Evolutionary conservation across 805 yeast genomes (phyloP), one percentile per base, ranked within the genome.

Genomic region (Starmera caribaea): DNA sequence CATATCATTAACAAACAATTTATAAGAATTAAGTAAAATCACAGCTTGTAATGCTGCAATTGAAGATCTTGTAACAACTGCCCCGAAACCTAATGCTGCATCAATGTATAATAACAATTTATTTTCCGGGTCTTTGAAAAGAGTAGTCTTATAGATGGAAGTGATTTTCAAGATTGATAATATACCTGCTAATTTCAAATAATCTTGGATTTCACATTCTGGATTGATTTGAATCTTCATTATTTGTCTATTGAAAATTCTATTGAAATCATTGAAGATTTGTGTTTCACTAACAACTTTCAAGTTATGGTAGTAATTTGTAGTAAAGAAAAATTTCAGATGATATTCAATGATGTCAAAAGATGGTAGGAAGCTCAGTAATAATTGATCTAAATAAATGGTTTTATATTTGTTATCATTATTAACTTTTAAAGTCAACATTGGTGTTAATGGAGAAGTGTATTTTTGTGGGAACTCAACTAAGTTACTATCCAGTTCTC

Each of bases 21-120:
- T 41, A 41, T 46, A 46, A 1, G 50, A 44, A 4, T 45, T 46
- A 17, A 48, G 32, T 11, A 48, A 28, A 16, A 48, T 36, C 14
- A 47, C 32, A 2, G 48, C 47, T 41, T 48, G 52, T 5, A 48
- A 42, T 13, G 48, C 41, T 2, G 47, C 32, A 7, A 46, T 36
- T 2, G 50, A 46, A 8, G 52, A 47, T 33, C 52, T 41, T 26
- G 38, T 43, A 38, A 43, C 39, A 27, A 48, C 32, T 30, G 45
- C 52, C 17, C 52, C 52, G 11, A 48, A 43, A 9, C 47, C 52
- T 16, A 45, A 16, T 1, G 52, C 45, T 8, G 45, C 38, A 36
- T 48, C 47, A 8, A 47, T 45, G 27, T 44, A 43, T 15, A 38
- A 16, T 16, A 48, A 31, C 12, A 48, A 31, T 13, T 30, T 40